Evolutionary conservation across 306 rosid species (phyloP), one percentile per base, ranked within the genome.

Genomic region (Glycine latifolia): DNA sequence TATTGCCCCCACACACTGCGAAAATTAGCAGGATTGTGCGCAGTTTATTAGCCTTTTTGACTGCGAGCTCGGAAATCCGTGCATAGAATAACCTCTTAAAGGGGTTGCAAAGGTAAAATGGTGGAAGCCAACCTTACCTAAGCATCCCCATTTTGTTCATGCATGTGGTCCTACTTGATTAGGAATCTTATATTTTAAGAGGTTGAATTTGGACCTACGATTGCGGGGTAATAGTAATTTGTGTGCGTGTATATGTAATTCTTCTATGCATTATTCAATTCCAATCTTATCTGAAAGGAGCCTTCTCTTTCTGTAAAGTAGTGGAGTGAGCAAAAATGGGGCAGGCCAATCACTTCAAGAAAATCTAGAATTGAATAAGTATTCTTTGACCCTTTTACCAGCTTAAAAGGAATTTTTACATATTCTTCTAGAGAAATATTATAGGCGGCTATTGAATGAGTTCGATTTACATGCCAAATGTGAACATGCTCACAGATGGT

Each of bases 231-330:
- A 47, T 26, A n/a, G 75, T 53, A n/a, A 76, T 26, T 26, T 16
- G 4, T 67, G 4, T 67, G 52, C 1, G 49, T 37, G 16, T 1
- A 0, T 70, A 6, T 69, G 58, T 48, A 17, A 48, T 10, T 69
- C 56, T 70, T 20, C 43, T 26, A 12, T 70, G 75, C 59, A 48
- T 48, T 59, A 48, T 70, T 70, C 59, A 43, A 48, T 70, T 70
- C 59, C 75, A 70, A 48, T 12, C 75, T 69, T 48, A 70, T 68
- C 73, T 44, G 33, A 15, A 77, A 47, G 47, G 60, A 65, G 39
- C 52, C 66, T 72, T 82, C 67, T 70, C 82, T 69, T 59, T 76
- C 33, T 79, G 52, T 44, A 46, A 78, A 72, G 12, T 54, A 47
- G 75, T 54, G 52, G 52, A 47, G 56, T 69, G 74, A 69, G 56